phyloP scores from a whole-genome alignment of 441 rosid species.

The Adansonia rubrostipa region DNA sequence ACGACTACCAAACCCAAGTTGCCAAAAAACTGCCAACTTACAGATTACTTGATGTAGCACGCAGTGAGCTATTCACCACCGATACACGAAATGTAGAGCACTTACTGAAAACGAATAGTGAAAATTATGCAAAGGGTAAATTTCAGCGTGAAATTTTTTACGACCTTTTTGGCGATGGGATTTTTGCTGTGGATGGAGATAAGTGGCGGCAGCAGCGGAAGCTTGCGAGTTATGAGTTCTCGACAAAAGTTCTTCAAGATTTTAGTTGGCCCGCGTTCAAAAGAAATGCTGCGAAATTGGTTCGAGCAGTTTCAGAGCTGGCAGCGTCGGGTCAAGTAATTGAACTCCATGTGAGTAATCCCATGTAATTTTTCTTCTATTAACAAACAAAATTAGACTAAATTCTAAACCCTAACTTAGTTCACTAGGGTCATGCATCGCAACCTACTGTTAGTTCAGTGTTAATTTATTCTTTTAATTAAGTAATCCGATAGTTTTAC shows the following conservation, averaged over 20 bases:
- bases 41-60: slow-evolving; percentile 50
- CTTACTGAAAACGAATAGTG: slow-evolving; percentile 56
- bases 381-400: no score
- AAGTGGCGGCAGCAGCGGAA: slow-evolving; percentile 86
- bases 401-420: neutral
- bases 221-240: slow-evolving; percentile 78
- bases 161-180: slow-evolving; percentile 75
- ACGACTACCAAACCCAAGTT: neutral
- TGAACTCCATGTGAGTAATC: slow-evolving; percentile 41
- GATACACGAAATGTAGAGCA: slow-evolving; percentile 71
- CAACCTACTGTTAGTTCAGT: no score
- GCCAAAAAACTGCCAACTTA: slow-evolving; percentile 51
- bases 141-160: slow-evolving; percentile 21
- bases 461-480: no score
- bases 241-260: slow-evolving; percentile 66
- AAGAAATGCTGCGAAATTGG: slow-evolving; percentile 60
- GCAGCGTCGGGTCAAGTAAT: slow-evolving; percentile 32
- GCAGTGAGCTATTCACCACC: slow-evolving; percentile 56
- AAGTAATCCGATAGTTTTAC: neutral
- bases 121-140: slow-evolving; percentile 53
- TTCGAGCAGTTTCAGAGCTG: slow-evolving; percentile 34
- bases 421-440: no score
- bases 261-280: slow-evolving; percentile 71
- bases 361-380: no score
- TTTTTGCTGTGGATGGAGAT: slow-evolving; percentile 71